These are phyloP conservation scores for Dimargaris cristalligena DNA, from an alignment of 192 early-diverging fungal genomes.

Conservation along the genomic window DNA sequence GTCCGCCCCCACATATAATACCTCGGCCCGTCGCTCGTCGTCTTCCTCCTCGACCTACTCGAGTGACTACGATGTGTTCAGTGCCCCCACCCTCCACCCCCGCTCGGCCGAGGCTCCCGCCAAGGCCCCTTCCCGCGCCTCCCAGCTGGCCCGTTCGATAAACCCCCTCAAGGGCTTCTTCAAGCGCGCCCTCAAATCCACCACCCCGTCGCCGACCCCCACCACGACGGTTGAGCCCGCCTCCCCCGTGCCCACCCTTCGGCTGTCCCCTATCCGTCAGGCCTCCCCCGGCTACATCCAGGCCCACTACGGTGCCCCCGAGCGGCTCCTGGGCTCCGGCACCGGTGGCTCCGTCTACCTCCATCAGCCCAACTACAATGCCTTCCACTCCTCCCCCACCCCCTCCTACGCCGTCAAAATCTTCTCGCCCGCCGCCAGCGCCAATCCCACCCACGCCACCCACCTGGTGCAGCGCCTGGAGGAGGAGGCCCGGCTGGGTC, in stretches of 20 bases:
- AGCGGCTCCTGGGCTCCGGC: constrained; percentile 28
- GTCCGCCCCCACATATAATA: neutral
- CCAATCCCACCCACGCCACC: constrained; percentile 23
- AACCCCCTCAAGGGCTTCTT: neutral
- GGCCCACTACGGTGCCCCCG: constrained; percentile 24
- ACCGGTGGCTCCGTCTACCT: constrained; percentile 31
- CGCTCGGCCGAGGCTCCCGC: constrained; percentile 6
- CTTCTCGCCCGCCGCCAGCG: constrained; percentile 26
- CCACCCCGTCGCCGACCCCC: neutral
- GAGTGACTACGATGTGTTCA: neutral
- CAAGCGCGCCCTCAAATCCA: neutral
- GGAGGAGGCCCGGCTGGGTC: constrained; percentile 27
- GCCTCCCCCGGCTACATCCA: constrained; percentile 26
- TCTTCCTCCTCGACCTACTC: constrained; percentile 5
- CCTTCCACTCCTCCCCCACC: constrained; percentile 18
- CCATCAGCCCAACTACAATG: constrained; percentile 25
- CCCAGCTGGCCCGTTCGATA: neutral
- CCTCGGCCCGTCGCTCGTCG: neutral
- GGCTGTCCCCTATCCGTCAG: constrained; percentile 23
- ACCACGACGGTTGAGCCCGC: neutral
- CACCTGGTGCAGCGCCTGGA: constrained; percentile 28
- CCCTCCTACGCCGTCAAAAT: constrained; percentile 26
- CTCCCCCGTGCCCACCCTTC: neutral
- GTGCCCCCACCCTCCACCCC: neutral
- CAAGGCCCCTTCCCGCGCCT: neutral